Conservation (phyloP, 306 rosid genomes). For the Fagus crenata region DNA sequence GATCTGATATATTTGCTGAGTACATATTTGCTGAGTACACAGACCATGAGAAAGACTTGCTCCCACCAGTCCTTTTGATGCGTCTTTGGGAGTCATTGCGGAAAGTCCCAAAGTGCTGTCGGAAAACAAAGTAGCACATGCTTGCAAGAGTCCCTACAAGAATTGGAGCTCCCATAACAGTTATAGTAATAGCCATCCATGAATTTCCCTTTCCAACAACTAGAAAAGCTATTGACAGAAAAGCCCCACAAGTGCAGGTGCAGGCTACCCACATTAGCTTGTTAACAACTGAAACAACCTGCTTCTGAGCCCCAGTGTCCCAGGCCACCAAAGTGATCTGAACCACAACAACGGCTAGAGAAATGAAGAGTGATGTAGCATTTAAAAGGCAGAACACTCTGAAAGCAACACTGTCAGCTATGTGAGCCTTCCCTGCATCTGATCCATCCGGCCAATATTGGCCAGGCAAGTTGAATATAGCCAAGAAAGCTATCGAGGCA, state of each 20-base stretch:
- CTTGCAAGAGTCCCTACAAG: conserved; percentile 81
- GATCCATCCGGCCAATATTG: conserved; percentile 40
- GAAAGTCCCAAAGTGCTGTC: conserved; percentile 69
- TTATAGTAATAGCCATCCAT: conserved; percentile 87
- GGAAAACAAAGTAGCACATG: conserved; percentile 87
- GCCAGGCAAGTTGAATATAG: conserved; percentile 95
- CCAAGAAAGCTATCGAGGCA: conserved; percentile 94
- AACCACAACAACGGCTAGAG: conserved; percentile 92
- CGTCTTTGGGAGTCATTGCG: conserved; percentile 76
- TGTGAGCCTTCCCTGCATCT: conserved; percentile 59
- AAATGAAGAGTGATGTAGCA: conserved; percentile 83
- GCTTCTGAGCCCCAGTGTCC: conserved; percentile 93
- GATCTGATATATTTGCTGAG: conserved; percentile 80
- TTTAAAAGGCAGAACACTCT: conserved; percentile 74
- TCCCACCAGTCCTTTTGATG: conserved; percentile 73
- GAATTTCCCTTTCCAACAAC: conserved; percentile 58
- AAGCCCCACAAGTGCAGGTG: conserved; percentile 91
- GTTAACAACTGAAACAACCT: conserved; percentile 89
- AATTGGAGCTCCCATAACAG: conserved; percentile 69
- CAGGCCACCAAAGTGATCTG: conserved; percentile 98
- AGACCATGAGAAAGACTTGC: conserved; percentile 92
- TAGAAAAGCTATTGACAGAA: conserved; percentile 67
- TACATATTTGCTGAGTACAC: conserved; percentile 63
- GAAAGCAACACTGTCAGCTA: conserved; percentile 62
- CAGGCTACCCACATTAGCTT: conserved; percentile 98